Percentiles rank a stretch among this genome's conserved stretches.
Evolutionary conservation across 176 grass and related monocot species (phyloP).

Genomic region (Urochloa ruziziensis): DNA sequence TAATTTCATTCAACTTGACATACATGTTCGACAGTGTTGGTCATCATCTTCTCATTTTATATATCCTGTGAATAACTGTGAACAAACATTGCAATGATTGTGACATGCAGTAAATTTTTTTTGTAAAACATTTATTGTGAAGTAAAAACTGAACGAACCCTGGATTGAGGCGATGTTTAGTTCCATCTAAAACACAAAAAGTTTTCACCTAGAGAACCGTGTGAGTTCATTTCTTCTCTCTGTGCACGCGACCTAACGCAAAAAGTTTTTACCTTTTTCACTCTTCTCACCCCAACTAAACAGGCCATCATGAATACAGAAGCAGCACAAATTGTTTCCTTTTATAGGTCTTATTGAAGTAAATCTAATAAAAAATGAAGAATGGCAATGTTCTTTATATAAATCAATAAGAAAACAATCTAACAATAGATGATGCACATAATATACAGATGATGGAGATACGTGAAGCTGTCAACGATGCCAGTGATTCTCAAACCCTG

Average conservation of each 20-base stretch:
- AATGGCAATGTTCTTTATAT: neutral
- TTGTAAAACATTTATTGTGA: neutral
- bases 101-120: neutral
- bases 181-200: too few species aligned
- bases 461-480: slow-evolving; percentile 72
- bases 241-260: too few species aligned
- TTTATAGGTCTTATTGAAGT: neutral
- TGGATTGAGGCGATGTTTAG: neutral
- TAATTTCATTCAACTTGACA: slow-evolving; percentile 25
- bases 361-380: neutral
- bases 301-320: neutral
- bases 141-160: neutral
- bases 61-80: neutral
- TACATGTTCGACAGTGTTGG: too few species aligned
- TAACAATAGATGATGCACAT: neutral
- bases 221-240: too few species aligned
- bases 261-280: too few species aligned
- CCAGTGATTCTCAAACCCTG: slow-evolving; percentile 57
- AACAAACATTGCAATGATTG: neutral
- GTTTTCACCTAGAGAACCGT: too few species aligned
- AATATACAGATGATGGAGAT: slow-evolving; percentile 85
- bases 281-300: too few species aligned
- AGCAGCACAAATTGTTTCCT: neutral
- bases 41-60: neutral
- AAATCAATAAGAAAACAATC: neutral